These are phyloP conservation scores for Fusarium continuum DNA, from an alignment of 2,329 filamentous ascomycete species.

Conservation along the genomic window DNA sequence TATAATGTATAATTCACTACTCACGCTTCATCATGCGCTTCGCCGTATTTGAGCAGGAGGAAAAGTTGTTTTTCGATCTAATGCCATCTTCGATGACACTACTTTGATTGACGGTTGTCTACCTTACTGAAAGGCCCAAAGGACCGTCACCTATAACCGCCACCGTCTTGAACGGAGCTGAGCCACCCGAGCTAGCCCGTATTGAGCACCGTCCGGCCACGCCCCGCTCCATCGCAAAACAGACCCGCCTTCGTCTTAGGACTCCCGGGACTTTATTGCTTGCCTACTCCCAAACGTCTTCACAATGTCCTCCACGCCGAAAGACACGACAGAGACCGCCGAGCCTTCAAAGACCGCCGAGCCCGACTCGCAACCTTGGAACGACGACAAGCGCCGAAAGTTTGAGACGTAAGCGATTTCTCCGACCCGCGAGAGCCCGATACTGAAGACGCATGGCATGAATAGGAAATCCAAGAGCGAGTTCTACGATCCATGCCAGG, in stretches of 20 bases:
- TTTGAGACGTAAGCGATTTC: constrained; percentile 67
- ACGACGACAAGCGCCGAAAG: constrained; percentile 67
- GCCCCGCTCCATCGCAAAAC: constrained; percentile 7
- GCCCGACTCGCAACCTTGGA: constrained; percentile 58
- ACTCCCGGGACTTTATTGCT: neutral
- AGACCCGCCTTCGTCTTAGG: neutral
- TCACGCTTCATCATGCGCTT: too few species aligned
- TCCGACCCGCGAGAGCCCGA: neutral
- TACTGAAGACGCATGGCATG: constrained; percentile 13
- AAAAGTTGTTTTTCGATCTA: too few species aligned
- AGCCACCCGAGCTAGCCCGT: neutral
- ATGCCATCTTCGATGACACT: neutral
- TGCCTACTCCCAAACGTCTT: constrained; percentile 3
- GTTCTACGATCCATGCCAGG: constrained; percentile 95
- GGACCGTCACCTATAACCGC: neutral
- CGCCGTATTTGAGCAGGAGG: too few species aligned
- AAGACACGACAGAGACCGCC: constrained; percentile 27
- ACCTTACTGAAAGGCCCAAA: neutral
- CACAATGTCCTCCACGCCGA: constrained; percentile 34
- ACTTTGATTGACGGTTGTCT: neutral
- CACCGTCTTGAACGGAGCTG: neutral
- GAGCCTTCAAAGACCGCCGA: constrained; percentile 27
- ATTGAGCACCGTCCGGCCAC: constrained; percentile 4
- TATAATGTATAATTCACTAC: too few species aligned
- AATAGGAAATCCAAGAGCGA: constrained; percentile 85